Conservation (phyloP, 169 alveolate species). For the Eimeria necatrix region DNA sequence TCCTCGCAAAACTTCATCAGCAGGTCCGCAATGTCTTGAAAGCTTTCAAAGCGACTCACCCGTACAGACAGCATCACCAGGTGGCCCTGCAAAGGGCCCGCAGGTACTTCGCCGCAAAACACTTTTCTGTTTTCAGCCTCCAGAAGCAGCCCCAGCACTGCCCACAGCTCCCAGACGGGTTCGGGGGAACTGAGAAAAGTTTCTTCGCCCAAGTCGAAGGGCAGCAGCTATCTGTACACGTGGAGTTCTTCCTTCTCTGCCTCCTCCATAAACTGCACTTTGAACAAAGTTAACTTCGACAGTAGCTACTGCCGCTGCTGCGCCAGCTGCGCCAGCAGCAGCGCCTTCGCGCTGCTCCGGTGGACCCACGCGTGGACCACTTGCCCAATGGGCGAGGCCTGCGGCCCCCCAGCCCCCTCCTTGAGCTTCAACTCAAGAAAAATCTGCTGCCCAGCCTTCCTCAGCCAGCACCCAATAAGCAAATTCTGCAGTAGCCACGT, state of each 20-base stretch:
- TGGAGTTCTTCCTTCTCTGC: neutral
- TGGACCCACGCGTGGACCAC: constrained; percentile 51
- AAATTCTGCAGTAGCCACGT: constrained; percentile 9
- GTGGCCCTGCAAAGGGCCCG: neutral
- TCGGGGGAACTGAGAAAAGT: neutral
- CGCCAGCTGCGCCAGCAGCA: neutral
- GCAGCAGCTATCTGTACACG: constrained; percentile 32
- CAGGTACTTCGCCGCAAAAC: constrained; percentile 27
- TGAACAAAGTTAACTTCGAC: neutral
- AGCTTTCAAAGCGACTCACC: constrained; percentile 5
- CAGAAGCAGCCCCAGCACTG: constrained; percentile 11
- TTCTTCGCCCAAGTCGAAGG: constrained; percentile 49
- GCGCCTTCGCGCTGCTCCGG: constrained; percentile 18
- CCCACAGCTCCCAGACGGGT: neutral
- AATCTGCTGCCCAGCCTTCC: neutral
- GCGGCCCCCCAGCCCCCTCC: neutral
- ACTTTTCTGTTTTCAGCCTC: constrained; percentile 49
- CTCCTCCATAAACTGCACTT: neutral
- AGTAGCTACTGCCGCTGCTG: neutral
- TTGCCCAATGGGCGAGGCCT: constrained; percentile 19
- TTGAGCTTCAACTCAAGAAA: neutral
- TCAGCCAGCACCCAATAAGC: constrained; percentile 24
- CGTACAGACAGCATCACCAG: constrained; percentile 33
- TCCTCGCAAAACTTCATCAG: constrained; percentile 15
- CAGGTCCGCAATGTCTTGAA: constrained; percentile 56